phyloP scores from a whole-genome alignment of 768 basidiomycete species.

The Boletellus sp. region DNA sequence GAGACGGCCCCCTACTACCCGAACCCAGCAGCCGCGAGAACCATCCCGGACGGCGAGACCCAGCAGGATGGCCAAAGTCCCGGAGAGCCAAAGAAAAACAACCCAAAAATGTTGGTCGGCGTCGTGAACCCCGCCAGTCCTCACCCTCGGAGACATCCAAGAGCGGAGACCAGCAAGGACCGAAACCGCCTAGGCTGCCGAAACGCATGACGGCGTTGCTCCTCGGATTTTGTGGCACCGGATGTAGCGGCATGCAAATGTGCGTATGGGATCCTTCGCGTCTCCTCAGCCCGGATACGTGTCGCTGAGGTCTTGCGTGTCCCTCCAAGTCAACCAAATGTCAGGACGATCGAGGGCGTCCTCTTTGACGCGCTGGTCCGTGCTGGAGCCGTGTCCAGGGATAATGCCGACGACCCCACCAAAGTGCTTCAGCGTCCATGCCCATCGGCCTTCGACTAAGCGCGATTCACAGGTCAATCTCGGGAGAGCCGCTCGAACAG shows the following conservation, averaged over 20 bases:
- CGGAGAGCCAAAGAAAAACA: constrained; percentile 37
- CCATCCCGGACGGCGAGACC: constrained; percentile 5
- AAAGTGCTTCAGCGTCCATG: constrained; percentile 51
- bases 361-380: constrained; percentile 86
- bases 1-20: too few relatives aligned
- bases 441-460: background rate
- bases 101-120: constrained; percentile 35
- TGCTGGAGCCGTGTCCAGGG: constrained; percentile 89
- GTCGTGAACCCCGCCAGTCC: constrained; percentile 42
- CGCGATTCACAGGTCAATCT: constrained; percentile 62
- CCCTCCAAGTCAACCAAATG: constrained; percentile 56
- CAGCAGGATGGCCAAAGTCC: constrained; percentile 33
- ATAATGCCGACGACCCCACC: constrained; percentile 86
- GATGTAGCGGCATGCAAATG: constrained; percentile 96
- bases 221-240: constrained; percentile 89
- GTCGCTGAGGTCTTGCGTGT: background rate
- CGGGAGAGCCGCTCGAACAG: constrained; percentile 88
- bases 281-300: background rate
- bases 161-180: constrained; percentile 11
- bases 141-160: constrained; percentile 26
- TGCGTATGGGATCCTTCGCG: constrained; percentile 38
- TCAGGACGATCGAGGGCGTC: constrained; percentile 84
- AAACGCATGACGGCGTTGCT: constrained; percentile 83
- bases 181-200: constrained; percentile 59
- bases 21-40: too few relatives aligned